Evolutionary conservation across 148 eudicot species (phyloP).

Genomic region (Rhododendron kiyosumense): DNA sequence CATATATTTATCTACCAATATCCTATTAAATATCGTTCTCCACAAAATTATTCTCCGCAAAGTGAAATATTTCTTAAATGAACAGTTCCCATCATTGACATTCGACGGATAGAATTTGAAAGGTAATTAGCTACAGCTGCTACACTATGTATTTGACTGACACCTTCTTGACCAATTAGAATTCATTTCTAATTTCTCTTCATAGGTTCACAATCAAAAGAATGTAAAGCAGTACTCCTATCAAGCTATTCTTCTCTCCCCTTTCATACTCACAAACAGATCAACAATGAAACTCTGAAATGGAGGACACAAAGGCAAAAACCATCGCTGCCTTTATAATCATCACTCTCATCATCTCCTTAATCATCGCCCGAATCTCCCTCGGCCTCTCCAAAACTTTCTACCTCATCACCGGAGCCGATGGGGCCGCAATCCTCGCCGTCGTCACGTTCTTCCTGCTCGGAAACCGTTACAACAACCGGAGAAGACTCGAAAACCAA

Average conservation of each 20-base stretch:
- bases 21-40: too few relatives aligned
- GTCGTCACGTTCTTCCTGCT: conserved; percentile 31
- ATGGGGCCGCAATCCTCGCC: conserved; percentile 36
- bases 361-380: conserved; percentile 40
- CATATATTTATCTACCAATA: too few relatives aligned
- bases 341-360: conserved; percentile 25
- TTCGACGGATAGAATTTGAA: too few relatives aligned
- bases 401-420: conserved; percentile 41
- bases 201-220: background rate
- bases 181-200: background rate
- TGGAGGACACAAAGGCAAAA: conserved; percentile 60
- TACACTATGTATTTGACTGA: too few relatives aligned
- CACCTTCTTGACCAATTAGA: too few relatives aligned
- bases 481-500: conserved; percentile 17
- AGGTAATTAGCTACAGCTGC: too few relatives aligned
- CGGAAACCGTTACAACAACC: conserved; percentile 17
- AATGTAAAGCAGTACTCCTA: background rate
- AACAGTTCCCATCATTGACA: too few relatives aligned
- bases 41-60: background rate
- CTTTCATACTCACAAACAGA: background rate
- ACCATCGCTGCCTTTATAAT: conserved; percentile 34
- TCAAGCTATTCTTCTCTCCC: background rate
- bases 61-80: background rate
- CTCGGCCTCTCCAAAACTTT: conserved; percentile 46
- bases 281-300: conserved; percentile 19